Percentiles rank a stretch among this genome's conserved stretches.
phyloP scores from a whole-genome alignment of 805 yeast species.

The Lipomyces yamanashiensis region DNA sequence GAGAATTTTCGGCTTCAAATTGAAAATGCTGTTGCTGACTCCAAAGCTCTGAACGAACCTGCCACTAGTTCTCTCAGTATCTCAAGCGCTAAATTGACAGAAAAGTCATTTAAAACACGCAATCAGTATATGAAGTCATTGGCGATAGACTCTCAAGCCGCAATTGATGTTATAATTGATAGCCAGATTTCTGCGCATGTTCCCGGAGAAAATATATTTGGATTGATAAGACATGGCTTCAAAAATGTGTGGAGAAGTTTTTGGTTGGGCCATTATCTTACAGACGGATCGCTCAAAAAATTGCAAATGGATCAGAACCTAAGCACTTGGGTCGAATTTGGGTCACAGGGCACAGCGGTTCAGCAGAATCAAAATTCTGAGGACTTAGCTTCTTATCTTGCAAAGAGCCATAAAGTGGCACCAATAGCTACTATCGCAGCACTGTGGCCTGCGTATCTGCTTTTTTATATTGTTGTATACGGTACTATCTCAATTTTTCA shows the following conservation, averaged over 20 bases:
- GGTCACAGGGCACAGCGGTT: not conserved
- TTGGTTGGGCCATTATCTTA: slow-evolving; percentile 4
- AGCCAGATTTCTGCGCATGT: too few relatives aligned
- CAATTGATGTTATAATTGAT: too few relatives aligned
- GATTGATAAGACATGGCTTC: not conserved
- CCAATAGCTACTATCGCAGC: slow-evolving; percentile 8
- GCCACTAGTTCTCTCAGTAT: too few relatives aligned
- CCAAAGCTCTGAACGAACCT: too few relatives aligned
- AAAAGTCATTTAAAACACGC: too few relatives aligned
- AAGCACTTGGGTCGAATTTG: not conserved
- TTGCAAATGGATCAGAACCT: not conserved
- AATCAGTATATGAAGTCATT: too few relatives aligned
- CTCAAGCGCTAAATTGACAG: too few relatives aligned
- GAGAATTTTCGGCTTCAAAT: too few relatives aligned
- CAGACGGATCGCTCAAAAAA: slow-evolving; percentile 1
- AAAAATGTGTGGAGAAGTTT: too few relatives aligned
- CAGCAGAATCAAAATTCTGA: too few relatives aligned
- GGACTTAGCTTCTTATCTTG: not conserved
- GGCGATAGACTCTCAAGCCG: too few relatives aligned
- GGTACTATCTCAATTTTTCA: not conserved
- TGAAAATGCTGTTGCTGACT: too few relatives aligned
- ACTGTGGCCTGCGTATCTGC: slow-evolving; percentile 9
- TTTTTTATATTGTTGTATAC: not conserved
- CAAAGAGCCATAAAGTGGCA: not conserved
- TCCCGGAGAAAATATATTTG: not conserved